A percentile compares a stretch with the other conserved stretches of the same genome.
Evolutionary conservation across 306 rosid species (phyloP).

Genomic region (Lathyrus aphaca): DNA sequence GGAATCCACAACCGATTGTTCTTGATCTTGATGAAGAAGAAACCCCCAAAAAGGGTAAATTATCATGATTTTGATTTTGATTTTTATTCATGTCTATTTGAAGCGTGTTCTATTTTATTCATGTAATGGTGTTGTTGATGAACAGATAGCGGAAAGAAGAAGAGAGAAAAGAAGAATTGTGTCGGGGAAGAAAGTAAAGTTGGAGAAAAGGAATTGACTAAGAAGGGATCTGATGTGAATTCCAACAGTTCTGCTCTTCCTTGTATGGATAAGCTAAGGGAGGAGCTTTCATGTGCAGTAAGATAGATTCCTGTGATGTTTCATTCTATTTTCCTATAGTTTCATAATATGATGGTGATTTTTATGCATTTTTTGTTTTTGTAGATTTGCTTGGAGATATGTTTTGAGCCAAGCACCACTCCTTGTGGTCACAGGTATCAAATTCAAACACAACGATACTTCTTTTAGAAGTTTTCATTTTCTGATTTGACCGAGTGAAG

Average conservation of each 20-base stretch:
- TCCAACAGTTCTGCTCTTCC: conserved; percentile 56
- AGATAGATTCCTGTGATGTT: conserved; percentile 44
- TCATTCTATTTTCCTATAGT: background rate
- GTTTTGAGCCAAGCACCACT: conserved; percentile 95
- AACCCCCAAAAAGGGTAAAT: conserved; percentile 54
- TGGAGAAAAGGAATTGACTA: conserved; percentile 36
- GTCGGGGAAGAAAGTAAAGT: conserved; percentile 48
- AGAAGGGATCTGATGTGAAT: conserved; percentile 43
- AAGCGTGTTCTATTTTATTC: background rate
- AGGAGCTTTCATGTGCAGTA: conserved; percentile 97
- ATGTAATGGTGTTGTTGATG: background rate
- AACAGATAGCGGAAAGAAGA: conserved; percentile 56
- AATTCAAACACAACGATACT: background rate
- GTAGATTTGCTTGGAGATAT: conserved; percentile 93
- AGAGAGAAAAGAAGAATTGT: conserved; percentile 20
- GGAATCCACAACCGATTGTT: conserved; percentile 56
- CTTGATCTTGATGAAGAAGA: conserved; percentile 78
- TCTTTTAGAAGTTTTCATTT: background rate
- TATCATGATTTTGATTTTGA: background rate
- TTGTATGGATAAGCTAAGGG: conserved; percentile 82
- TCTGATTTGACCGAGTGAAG: background rate
- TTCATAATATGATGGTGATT: background rate
- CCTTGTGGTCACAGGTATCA: conserved; percentile 95
- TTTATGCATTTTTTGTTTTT: conserved; percentile 5
- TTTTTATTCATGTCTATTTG: background rate